Base-by-base conservation (phyloP, 1,284 basidiomycete species). In the Ganoderma sinense region DNA sequence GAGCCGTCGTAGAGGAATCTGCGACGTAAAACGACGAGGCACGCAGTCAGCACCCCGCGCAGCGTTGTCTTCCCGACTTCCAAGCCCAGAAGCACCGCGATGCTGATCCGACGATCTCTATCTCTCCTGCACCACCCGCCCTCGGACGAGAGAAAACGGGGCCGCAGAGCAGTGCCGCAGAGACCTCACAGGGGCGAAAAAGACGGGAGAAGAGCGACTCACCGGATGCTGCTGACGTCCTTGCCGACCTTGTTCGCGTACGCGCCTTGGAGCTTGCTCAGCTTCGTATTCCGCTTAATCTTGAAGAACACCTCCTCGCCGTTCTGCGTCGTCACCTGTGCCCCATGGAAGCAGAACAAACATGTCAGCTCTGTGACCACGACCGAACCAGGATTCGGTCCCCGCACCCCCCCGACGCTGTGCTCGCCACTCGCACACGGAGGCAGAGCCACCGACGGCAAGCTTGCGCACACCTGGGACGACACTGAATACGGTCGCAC, bases 271-370 rank as follows among this genome's bases (percentile, higher is more conserved):
- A 98, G 89, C 86, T 98, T 98, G 85, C 91, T 94, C 73, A 98
- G 84, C 86, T 94, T 97, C 62, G 97, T 98, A 79, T 90, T 95
- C 77, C 93, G 91, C 86, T 98, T 98, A 84, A 98, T 98, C 88
- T 98, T 98, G 89, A 98, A 98, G 84, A 96, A 98, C 56, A 98
- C 95, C 81, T 98, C 96, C 69, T 97, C 94, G 62, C 95, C 94
- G 29, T 87, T 83, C 48, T 93, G 88, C 13, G 41, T 14, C 13
- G 41, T 16, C 41, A 18, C 41, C 43, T 18, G 16, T 20, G 18
- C 4, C 1, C 18, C 43, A 45, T 20, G 18, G 18, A 20, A 45
- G 43, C 43, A 20, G 6, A 10, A n/a, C n/a, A n/a, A 36, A 36
- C 36, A 36, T 36, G 36, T 36, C 36, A 36, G 36, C 36, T 36